Evolutionary conservation across 106 monocot genomes (phyloP), one percentile per base, ranked within the genome.

Genomic region (Xerophyta viscosa): DNA sequence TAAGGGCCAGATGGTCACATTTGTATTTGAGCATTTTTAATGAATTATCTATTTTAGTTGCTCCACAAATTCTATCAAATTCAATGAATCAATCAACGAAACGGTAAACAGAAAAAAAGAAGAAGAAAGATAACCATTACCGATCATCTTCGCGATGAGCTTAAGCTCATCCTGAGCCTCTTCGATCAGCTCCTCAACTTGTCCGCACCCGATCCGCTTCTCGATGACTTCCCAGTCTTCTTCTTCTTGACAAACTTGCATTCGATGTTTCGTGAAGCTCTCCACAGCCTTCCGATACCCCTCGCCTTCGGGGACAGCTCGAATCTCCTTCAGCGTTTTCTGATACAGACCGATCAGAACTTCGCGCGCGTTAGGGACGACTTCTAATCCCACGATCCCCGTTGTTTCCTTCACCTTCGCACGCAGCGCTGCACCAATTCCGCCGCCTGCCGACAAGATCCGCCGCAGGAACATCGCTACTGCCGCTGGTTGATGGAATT

Each of bases 141-240:
- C 93, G 42, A 84, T 83, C 83, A 93, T 87, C 68, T 87, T 87
- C 53, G 56, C 62, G 31, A 93, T 80, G 56, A 93, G 87, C 26
- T 71, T 80, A 43, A 87, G 87, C 68, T 93, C 93, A 45, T 93
- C 93, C 66, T 75, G 69, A 7, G 93, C 93, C 77, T 93, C 93
- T 63, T 93, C 93, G 37, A 93, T 84, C 48, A 93, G 80, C 71
- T 93, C 93, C 80, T 93, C 93, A 29, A 93, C 93, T 71, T 93
- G 93, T 22, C 93, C 93, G 47, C 87, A 94, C 3, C 67, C 83
- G 15, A 94, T 47, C 30, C 71, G 63, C 68, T 75, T 69, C 87
- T 93, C 93, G 56, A 87, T 93, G 66, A 52, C 21, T 56, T 93
- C 88, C 87, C 84, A 88, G 54, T 87, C 83, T 37, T 84, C 77